Percentiles rank a stretch among this genome's conserved stretches.
Conservation (phyloP, 371 early-diverging fungal genomes). For the Saksenaea vasiformis region DNA sequence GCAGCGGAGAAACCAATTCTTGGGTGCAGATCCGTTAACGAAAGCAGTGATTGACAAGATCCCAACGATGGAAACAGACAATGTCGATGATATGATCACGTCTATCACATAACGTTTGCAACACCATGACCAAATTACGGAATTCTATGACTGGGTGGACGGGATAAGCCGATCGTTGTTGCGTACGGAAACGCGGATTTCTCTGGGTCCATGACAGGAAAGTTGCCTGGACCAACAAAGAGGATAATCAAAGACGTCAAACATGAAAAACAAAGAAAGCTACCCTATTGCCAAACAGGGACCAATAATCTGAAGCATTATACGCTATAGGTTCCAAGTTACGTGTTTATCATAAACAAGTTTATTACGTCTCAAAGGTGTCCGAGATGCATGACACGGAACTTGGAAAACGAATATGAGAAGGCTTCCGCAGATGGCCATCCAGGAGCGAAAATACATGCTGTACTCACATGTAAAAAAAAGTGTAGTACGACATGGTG, state of each 20-base stretch:
- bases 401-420: neutral
- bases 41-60: neutral
- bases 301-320: neutral
- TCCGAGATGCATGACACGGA: neutral
- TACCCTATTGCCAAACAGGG: neutral
- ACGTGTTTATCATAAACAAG: too few relatives aligned
- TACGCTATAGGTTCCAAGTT: too few relatives aligned
- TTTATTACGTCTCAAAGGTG: neutral
- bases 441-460: neutral
- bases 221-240: neutral
- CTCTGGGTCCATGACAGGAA: neutral
- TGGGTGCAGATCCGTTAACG: neutral
- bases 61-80: neutral
- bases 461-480: neutral
- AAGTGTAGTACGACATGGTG: neutral
- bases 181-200: neutral
- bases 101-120: neutral
- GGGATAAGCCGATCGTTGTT: neutral
- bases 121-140: neutral
- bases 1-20: neutral
- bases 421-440: neutral
- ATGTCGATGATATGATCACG: neutral
- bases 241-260: neutral
- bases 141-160: neutral
- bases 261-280: neutral